Base-by-base conservation (phyloP, 495 filamentous ascomycete genomes). In the Aspergillus egyptiacus region DNA sequence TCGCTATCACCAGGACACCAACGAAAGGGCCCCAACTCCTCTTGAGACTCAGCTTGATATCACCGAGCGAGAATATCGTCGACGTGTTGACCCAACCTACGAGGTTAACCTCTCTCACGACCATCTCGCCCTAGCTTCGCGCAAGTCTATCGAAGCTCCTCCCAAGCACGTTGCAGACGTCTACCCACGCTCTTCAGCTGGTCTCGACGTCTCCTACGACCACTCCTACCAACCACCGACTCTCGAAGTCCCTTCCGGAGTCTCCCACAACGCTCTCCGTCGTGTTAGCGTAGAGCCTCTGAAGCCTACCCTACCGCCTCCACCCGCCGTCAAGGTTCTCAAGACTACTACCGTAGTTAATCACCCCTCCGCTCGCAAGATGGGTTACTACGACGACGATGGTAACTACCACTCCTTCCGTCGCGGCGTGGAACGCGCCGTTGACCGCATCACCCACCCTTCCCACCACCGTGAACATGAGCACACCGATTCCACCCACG, bases 331-430 rank as follows among this genome's bases (percentile, higher is more conserved):
- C 39, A 60, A 67, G 54, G 57, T 58, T 46, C 31, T 54, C 46
- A 54, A 66, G 53, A 54, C 68, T 55, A 69, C 68, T 36, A 79
- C 73, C 48, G 71, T 77, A 55, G 73, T 80, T 58, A 57, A 66
- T 58, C 55, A 68, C 54, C 54, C 60, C 45, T 62, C 66, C 40
- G 74, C 77, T 73, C 72, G 73, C 72, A 87, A 87, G 68, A 96
- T 96, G 91, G 91, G 89, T 78, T 96, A 95, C 82, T 95, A 94
- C 89, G 90, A 95, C 87, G 87, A 94, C 74, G 85, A 91, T 80
- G 90, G 90, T 71, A 83, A 89, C 61, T 89, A 96, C 75, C 90
- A 95, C 77, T 91, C 86, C 50, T 84, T 95, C 84, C 87, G 90
- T 67, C 84, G 86, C 68, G 85, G 87, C 62, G 65, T 95, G 46